Percentiles rank a stretch among this genome's conserved stretches.
These are phyloP conservation scores for Schizothecium vesticola DNA, from an alignment of 495 filamentous ascomycete species.

Conservation along the genomic window DNA sequence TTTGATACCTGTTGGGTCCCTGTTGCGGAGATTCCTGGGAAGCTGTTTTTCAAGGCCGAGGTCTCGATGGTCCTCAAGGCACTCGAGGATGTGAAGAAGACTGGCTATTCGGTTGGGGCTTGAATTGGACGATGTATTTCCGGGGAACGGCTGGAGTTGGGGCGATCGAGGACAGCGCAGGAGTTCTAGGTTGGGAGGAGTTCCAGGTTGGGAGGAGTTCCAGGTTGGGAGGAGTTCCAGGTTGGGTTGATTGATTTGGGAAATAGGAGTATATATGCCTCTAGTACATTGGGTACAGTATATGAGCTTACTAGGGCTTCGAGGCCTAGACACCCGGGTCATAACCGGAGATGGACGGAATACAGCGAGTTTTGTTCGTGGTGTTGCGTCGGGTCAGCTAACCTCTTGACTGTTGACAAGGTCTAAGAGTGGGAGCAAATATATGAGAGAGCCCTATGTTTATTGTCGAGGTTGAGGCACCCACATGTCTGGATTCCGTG, in stretches of 20 bases:
- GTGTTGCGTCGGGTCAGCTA: not conserved
- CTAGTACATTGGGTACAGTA: not conserved
- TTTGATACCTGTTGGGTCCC: slow-evolving; percentile 23
- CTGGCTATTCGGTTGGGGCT: slow-evolving; percentile 18
- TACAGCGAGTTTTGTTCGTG: not conserved
- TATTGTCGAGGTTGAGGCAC: too few relatives aligned
- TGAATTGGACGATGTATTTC: not conserved
- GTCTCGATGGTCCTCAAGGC: slow-evolving; percentile 21
- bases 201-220: not conserved
- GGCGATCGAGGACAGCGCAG: not conserved
- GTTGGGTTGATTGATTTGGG: not conserved
- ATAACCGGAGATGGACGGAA: not conserved
- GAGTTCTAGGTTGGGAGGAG: not conserved
- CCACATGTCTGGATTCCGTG: too few relatives aligned
- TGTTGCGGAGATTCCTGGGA: slow-evolving; percentile 16
- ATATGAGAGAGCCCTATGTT: too few relatives aligned
- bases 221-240: not conserved
- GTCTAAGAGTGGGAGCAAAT: not conserved
- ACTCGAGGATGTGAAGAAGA: slow-evolving; percentile 18
- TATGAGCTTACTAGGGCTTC: not conserved
- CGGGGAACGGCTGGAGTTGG: not conserved
- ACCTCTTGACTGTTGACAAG: not conserved
- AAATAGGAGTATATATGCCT: not conserved
- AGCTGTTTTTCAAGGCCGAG: slow-evolving; percentile 27
- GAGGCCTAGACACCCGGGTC: not conserved